These are phyloP conservation scores for Microdochium nivale DNA, from an alignment of 2,329 filamentous ascomycete species.

Conservation along the genomic window DNA sequence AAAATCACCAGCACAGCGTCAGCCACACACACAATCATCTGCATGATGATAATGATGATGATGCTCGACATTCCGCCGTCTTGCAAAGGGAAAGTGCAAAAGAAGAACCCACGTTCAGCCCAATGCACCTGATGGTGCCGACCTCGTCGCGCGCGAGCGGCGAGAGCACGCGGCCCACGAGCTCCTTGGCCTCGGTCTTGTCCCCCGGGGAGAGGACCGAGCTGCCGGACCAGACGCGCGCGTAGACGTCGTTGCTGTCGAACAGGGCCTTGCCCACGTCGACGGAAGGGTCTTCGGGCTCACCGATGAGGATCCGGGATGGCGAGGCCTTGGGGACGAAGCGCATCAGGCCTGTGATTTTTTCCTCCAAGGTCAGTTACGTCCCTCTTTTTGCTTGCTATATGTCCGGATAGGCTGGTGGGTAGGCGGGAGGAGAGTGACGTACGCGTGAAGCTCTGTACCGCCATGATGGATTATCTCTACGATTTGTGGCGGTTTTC, in stretches of 20 bases:
- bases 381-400: too few relatives aligned
- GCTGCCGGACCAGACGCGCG: conserved; percentile 46
- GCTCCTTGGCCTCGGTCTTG: conserved; percentile 32
- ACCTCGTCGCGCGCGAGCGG: conserved; percentile 38
- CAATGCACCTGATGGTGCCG: conserved; percentile 50
- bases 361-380: too few relatives aligned
- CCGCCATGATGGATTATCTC: not conserved
- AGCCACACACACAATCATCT: too few relatives aligned
- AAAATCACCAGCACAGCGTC: not conserved
- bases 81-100: conserved; percentile 11
- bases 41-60: too few relatives aligned
- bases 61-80: too few relatives aligned
- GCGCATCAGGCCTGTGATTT: not conserved
- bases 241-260: conserved; percentile 27
- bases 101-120: conserved; percentile 36
- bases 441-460: not conserved
- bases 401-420: too few relatives aligned
- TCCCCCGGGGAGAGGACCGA: conserved; percentile 48
- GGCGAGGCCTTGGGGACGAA: not conserved
- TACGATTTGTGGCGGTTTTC: too few relatives aligned
- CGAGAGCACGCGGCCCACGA: conserved; percentile 39
- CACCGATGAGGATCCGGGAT: not conserved
- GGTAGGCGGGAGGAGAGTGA: not conserved
- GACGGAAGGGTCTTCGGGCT: not conserved
- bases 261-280: not conserved